Evolutionary conservation across 2,329 filamentous ascomycete species (phyloP).

Genomic region (Diplodia intermedia): DNA sequence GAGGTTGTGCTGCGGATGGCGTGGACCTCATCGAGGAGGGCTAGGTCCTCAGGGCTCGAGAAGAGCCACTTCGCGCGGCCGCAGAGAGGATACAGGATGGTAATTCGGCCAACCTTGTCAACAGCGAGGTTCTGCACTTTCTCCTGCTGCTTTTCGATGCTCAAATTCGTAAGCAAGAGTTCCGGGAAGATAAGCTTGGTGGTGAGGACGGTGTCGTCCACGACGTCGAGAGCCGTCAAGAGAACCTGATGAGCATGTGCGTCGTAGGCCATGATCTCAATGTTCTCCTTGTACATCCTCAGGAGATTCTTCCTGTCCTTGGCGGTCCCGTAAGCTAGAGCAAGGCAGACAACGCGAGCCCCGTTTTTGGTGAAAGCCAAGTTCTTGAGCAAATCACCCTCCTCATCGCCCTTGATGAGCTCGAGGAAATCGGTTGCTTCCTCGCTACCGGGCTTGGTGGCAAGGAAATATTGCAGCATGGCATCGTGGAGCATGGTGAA

Average conservation of each 20-base stretch:
- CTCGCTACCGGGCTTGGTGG: slow-evolving; percentile 75
- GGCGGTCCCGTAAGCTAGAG: slow-evolving; percentile 82
- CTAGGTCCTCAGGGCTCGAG: slow-evolving; percentile 56
- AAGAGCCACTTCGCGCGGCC: slow-evolving; percentile 68
- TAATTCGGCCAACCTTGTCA: slow-evolving; percentile 67
- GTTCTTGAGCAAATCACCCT: slow-evolving; percentile 88
- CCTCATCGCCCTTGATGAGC: slow-evolving; percentile 81
- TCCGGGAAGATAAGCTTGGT: slow-evolving; percentile 87
- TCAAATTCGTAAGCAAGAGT: slow-evolving; percentile 64
- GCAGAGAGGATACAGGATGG: slow-evolving; percentile 83
- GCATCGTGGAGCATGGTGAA: slow-evolving; percentile 99
- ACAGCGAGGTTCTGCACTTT: slow-evolving; percentile 70
- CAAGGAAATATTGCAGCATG: slow-evolving; percentile 95
- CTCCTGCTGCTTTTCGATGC: slow-evolving; percentile 59
- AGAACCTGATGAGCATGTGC: slow-evolving; percentile 79
- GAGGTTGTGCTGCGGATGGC: slow-evolving; percentile 82
- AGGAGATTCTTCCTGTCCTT: slow-evolving; percentile 93
- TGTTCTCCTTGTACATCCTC: slow-evolving; percentile 87
- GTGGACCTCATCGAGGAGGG: slow-evolving; percentile 78
- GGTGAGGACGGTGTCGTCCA: slow-evolving; percentile 91
- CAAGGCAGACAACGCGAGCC: slow-evolving; percentile 78
- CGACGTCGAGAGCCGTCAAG: slow-evolving; percentile 84
- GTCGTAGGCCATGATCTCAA: slow-evolving; percentile 85
- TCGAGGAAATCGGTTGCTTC: slow-evolving; percentile 90
- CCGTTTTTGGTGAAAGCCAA: slow-evolving; percentile 94